Evolutionary conservation across 2,329 filamentous ascomycete genomes (phyloP).

Genomic region (Fusarium aywerte): DNA sequence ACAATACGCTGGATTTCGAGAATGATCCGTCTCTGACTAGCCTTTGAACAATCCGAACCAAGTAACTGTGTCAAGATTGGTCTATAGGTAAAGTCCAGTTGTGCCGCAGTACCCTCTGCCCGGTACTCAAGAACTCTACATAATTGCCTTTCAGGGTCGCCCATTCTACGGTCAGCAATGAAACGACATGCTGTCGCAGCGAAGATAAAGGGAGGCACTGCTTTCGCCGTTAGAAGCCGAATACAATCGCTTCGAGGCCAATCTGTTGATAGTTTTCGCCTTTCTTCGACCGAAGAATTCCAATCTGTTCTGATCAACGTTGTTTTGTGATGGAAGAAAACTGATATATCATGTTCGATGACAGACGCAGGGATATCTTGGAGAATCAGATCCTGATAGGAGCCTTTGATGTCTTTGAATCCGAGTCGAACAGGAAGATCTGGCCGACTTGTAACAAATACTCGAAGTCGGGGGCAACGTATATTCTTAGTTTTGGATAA

Average conservation of each 20-base stretch:
- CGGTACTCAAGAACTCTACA: background rate
- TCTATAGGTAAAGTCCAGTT: fast-evolving
- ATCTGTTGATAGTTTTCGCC: fast-evolving
- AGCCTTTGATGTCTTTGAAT: slow-evolving; percentile 46
- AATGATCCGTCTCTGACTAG: background rate
- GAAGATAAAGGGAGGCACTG: background rate
- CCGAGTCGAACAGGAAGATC: slow-evolving; percentile 53
- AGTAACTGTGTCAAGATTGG: background rate
- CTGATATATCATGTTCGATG: slow-evolving; percentile 53
- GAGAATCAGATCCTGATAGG: slow-evolving; percentile 45
- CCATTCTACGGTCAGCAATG: slow-evolving; percentile 33
- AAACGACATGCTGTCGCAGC: slow-evolving; percentile 26
- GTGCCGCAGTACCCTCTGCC: fast-evolving
- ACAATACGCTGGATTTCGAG: slow-evolving; percentile 40
- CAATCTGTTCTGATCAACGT: background rate
- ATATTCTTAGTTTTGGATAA: background rate
- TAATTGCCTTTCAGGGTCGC: slow-evolving; percentile 6
- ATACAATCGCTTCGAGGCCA: background rate
- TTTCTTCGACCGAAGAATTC: background rate
- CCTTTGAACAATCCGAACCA: background rate
- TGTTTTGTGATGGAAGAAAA: background rate
- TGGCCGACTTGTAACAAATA: slow-evolving; percentile 57
- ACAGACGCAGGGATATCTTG: slow-evolving; percentile 49
- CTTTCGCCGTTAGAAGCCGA: fast-evolving
- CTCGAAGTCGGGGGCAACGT: slow-evolving; percentile 40